A percentile compares a stretch with the other conserved stretches of the same genome.
These are phyloP conservation scores for Fusarium acutatum DNA, from an alignment of 2,329 filamentous ascomycete genomes.

Conservation along the genomic window DNA sequence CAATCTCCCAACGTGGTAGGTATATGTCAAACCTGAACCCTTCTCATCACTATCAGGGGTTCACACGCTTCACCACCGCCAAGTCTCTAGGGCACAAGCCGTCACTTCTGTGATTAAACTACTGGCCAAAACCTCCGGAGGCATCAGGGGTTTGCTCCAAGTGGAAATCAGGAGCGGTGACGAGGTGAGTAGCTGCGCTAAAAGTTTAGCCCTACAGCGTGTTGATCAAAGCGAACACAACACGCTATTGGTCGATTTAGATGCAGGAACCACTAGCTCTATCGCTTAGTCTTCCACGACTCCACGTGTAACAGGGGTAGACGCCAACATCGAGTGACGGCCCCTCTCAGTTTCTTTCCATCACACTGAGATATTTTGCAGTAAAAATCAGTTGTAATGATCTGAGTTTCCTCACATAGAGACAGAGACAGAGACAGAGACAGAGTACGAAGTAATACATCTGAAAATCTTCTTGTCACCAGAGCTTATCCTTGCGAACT, in stretches of 20 bases:
- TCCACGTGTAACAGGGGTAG: slow-evolving; percentile 25
- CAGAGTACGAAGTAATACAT: not conserved
- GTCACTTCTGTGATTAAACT: not conserved
- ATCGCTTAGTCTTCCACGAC: slow-evolving; percentile 7
- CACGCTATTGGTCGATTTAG: slow-evolving; percentile 10
- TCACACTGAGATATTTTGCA: not conserved
- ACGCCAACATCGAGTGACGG: not conserved
- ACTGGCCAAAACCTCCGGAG: not conserved
- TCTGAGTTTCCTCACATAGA: not conserved
- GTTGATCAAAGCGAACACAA: not conserved
- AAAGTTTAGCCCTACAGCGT: slow-evolving; percentile 20
- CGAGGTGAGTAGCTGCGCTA: not conserved
- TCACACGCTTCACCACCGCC: not conserved
- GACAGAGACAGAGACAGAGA: not conserved
- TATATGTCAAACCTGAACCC: not conserved
- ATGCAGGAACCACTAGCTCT: slow-evolving; percentile 20
- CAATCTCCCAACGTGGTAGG: slow-evolving; percentile 20
- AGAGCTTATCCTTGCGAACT: not conserved
- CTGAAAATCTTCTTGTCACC: not conserved
- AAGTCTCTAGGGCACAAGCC: not conserved
- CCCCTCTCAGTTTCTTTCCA: not conserved
- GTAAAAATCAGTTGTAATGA: not conserved
- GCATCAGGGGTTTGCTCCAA: slow-evolving; percentile 9
- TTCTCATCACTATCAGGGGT: not conserved
- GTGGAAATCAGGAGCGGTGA: slow-evolving; percentile 10